Evolutionary conservation across 78 protist genomes (phyloP).

Genomic region (Tieghemostelium lacteum): DNA sequence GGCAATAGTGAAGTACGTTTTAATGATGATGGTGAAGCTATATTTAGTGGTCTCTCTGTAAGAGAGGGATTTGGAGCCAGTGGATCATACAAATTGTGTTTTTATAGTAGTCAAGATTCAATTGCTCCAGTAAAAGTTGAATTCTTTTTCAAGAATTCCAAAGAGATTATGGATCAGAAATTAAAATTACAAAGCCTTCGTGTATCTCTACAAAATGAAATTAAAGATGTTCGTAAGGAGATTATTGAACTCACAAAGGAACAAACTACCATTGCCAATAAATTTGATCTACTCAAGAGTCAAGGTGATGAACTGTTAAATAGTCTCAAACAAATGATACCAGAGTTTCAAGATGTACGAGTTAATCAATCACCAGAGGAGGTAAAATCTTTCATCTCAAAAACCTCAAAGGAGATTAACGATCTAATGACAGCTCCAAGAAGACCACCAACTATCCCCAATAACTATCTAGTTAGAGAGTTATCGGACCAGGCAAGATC

Average conservation of each 20-base stretch:
- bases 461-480: slow-evolving; percentile 40
- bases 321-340: not conserved
- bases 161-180: slow-evolving; percentile 37
- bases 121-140: not conserved
- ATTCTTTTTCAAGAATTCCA: slow-evolving; percentile 29
- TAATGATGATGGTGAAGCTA: slow-evolving; percentile 23
- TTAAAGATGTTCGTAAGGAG: slow-evolving; percentile 1
- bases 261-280: not conserved
- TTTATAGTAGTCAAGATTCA: not conserved
- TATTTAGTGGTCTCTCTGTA: slow-evolving; percentile 5
- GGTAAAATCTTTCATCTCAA: not conserved
- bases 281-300: not conserved
- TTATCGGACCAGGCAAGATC: slow-evolving; percentile 20
- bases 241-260: not conserved
- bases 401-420: not conserved
- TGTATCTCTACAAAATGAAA: slow-evolving; percentile 13
- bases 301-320: slow-evolving; percentile 6
- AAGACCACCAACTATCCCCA: slow-evolving; percentile 19
- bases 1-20: not conserved
- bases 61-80: slow-evolving; percentile 13
- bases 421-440: not conserved
- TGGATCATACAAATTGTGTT: slow-evolving; percentile 8
- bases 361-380: slow-evolving; percentile 5
- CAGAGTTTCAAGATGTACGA: not conserved
- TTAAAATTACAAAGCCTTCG: slow-evolving; percentile 31